phyloP scores from a whole-genome alignment of 225 moss, liverwort and hornwort genomes.

The Pleurozium schreberi region DNA sequence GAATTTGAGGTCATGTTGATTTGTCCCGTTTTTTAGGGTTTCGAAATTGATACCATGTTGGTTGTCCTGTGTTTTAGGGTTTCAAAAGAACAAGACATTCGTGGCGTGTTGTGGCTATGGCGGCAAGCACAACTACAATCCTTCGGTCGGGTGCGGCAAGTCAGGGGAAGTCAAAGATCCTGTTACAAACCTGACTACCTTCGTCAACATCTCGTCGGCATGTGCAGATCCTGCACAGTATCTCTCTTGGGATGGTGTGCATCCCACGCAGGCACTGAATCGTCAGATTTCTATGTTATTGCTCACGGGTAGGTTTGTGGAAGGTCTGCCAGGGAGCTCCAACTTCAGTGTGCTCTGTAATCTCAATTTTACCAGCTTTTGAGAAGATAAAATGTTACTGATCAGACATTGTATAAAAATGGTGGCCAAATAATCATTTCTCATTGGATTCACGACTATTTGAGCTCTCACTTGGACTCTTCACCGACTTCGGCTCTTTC shows the following conservation, averaged over 20 bases:
- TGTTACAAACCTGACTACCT: neutral
- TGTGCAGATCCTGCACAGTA: slow-evolving; percentile 2
- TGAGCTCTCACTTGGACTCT: neutral
- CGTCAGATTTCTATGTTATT: slow-evolving; percentile 1
- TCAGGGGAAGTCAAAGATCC: slow-evolving; percentile 3
- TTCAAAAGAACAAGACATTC: neutral
- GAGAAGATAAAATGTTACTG: neutral
- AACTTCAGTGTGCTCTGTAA: slow-evolving; percentile 11
- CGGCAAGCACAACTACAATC: slow-evolving; percentile 16
- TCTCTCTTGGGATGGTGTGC: slow-evolving; percentile 17
- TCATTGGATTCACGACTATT: neutral
- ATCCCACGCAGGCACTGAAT: slow-evolving; percentile 21
- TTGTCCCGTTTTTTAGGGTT: neutral
- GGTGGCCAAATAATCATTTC: neutral
- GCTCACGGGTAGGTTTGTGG: slow-evolving; percentile 6
- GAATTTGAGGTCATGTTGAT: neutral
- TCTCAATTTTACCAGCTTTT: slow-evolving; percentile 4
- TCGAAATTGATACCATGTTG: neutral
- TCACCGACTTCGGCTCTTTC: neutral
- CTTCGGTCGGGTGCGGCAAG: slow-evolving; percentile 4
- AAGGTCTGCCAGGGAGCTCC: neutral
- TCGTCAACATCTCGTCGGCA: slow-evolving; percentile 15
- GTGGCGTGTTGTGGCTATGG: slow-evolving; percentile 29
- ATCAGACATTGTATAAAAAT: neutral
- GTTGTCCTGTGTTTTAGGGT: neutral